These are phyloP conservation scores for Ajuga reptans DNA, from an alignment of 305 asterid genomes.

Conservation along the genomic window DNA sequence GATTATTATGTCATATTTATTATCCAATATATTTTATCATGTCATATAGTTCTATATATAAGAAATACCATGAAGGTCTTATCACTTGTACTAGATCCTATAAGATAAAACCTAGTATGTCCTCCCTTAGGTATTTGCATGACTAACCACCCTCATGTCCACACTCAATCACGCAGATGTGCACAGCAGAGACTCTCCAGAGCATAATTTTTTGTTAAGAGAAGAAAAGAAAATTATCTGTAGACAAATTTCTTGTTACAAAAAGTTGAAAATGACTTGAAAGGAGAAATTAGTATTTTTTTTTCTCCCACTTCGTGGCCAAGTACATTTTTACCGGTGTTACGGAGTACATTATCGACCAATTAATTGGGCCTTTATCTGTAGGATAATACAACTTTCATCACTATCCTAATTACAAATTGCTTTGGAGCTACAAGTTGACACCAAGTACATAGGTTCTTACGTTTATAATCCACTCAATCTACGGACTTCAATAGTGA, in stretches of 20 bases:
- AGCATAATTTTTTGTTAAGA: neutral
- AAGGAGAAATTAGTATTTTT: neutral
- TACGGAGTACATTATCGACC: neutral
- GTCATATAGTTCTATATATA: neutral
- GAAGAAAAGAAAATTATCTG: constrained; percentile 2
- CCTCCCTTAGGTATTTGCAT: neutral
- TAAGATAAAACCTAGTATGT: neutral
- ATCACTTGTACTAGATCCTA: neutral
- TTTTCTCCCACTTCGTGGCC: neutral
- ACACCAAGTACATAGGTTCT: neutral
- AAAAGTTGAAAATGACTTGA: neutral
- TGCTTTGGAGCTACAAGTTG: neutral
- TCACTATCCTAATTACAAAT: neutral
- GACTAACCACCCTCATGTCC: neutral
- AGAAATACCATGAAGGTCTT: neutral
- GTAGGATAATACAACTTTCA: neutral
- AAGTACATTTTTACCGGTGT: neutral
- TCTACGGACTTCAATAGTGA: neutral
- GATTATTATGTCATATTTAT: neutral
- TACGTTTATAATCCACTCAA: neutral
- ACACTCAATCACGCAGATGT: neutral
- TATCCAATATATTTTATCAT: neutral
- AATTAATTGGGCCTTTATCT: neutral
- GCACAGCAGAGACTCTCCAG: neutral
- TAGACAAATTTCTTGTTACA: neutral